Evolutionary conservation across 2,329 filamentous ascomycete genomes (phyloP).

Genomic region (Blastomyces emzantsi): DNA sequence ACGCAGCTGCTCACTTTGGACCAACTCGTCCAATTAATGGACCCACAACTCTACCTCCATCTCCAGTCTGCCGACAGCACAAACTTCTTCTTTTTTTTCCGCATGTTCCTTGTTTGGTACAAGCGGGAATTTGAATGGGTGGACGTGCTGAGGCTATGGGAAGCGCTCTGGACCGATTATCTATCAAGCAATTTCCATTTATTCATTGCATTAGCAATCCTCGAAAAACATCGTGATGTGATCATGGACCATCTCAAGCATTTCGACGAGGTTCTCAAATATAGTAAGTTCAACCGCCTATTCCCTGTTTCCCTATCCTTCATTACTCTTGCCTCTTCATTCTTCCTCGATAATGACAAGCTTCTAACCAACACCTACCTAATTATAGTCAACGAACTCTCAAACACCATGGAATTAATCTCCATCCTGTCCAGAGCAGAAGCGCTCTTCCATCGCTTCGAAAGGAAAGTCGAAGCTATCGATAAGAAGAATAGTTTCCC

Average conservation of each 20-base stretch:
- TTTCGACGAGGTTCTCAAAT: constrained; percentile 97
- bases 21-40: constrained; percentile 92
- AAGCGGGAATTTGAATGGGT: constrained; percentile 92
- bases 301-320: neutral
- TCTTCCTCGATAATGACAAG: neutral
- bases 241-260: constrained; percentile 91
- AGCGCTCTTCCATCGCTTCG: constrained; percentile 76
- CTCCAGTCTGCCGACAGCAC: constrained; percentile 85
- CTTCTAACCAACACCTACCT: constrained; percentile 12
- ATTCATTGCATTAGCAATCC: constrained; percentile 84
- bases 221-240: constrained; percentile 92
- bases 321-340: neutral
- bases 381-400: constrained; percentile 77
- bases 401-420: constrained; percentile 81
- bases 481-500: constrained; percentile 89
- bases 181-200: constrained; percentile 84
- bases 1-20: constrained; percentile 83
- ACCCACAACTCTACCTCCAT: constrained; percentile 86
- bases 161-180: constrained; percentile 89
- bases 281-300: constrained; percentile 51
- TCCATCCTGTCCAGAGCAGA: constrained; percentile 82
- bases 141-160: constrained; percentile 83
- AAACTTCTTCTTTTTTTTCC: constrained; percentile 99
- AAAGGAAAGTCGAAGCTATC: constrained; percentile 78
- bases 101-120: constrained; percentile 98